Base-by-base conservation (phyloP, 1,284 basidiomycete species). In the Fomitiporia mediterranea region DNA sequence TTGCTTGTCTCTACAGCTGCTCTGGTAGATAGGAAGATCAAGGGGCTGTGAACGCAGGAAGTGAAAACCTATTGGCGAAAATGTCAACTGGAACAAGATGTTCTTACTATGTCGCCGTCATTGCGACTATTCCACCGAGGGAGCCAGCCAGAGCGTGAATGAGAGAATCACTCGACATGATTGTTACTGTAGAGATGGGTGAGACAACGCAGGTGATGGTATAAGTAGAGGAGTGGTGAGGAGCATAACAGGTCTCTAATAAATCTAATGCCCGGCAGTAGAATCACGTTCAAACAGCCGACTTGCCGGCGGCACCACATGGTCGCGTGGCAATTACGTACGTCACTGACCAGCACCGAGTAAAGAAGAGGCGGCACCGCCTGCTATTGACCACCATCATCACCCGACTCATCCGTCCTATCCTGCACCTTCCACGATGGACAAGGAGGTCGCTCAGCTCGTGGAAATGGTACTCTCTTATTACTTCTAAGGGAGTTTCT, bases 111-210 rank as follows among this genome's bases (percentile, higher is more conserved):
- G 89, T 91, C 38, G 76, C 82, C 9, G 82, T 78, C 92, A 97
- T 96, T 30, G 94, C 90, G 46, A 91, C 79, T 66, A 95, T 88
- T 49, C 96, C 96, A 55, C 94, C 96, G 3, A 86, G 82, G 28
- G 94, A 92, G 43, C 96, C 96, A 21, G 95, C 91, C 34, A 91
- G 70, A 30, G 95, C 84, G 67, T 98, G 94, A 48, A 98, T 90
- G 32, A 86, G 77, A 52, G 92, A 94, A 71, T 98, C 94, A 70
- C 78, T 82, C 74, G 84, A 77, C 66, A 69, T 77, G 2, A n/a
- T 60, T 19, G 27, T 5, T n/a, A 27, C 15, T 17, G 19, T 13
- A 8, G 25, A 23, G 34, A 42, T 17, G 28, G 19, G 17, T 51
- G 8, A 25, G 23, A n/a, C n/a, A n/a, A n/a, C n/a, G n/a, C n/a